These are phyloP conservation scores for Trichosporon sp. DNA, from an alignment of 1,284 basidiomycete species.

Conservation along the genomic window DNA sequence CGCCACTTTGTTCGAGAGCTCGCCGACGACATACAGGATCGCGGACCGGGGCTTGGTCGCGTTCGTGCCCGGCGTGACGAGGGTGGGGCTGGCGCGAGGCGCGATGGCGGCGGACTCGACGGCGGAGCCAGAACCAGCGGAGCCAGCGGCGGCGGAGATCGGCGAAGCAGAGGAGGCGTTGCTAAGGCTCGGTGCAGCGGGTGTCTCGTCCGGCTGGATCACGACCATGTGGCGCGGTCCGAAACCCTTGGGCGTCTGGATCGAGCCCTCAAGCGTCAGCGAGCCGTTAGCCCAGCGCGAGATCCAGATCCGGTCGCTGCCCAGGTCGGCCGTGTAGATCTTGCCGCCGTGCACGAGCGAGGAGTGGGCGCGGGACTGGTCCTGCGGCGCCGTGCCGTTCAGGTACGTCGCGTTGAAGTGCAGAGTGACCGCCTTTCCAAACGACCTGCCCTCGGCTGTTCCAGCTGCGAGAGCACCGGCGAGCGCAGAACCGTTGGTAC, in stretches of 20 bases:
- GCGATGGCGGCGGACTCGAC: background rate
- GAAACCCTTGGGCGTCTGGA: constrained; percentile 3
- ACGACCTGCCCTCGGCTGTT: background rate
- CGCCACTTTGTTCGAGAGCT: background rate
- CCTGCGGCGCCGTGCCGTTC: constrained; percentile 11
- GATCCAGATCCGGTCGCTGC: constrained; percentile 11
- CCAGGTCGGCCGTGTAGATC: constrained; percentile 17
- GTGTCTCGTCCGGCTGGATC: background rate
- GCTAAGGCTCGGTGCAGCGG: background rate
- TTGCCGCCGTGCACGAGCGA: constrained; percentile 7
- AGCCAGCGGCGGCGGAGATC: background rate
- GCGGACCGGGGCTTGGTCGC: background rate
- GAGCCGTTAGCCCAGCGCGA: background rate
- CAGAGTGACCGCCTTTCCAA: background rate
- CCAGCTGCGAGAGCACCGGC: background rate
- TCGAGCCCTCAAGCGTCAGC: background rate
- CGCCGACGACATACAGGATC: constrained; percentile 15
- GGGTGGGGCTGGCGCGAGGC: background rate
- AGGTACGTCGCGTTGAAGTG: background rate
- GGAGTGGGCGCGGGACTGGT: background rate
- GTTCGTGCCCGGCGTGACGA: constrained; percentile 1
- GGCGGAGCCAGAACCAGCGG: background rate
- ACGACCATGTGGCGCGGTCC: constrained; percentile 15
- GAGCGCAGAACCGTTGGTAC: background rate
- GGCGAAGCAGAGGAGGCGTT: background rate